phyloP scores from a whole-genome alignment of 2,329 filamentous ascomycete species.

The Sporothrix luriei region DNA sequence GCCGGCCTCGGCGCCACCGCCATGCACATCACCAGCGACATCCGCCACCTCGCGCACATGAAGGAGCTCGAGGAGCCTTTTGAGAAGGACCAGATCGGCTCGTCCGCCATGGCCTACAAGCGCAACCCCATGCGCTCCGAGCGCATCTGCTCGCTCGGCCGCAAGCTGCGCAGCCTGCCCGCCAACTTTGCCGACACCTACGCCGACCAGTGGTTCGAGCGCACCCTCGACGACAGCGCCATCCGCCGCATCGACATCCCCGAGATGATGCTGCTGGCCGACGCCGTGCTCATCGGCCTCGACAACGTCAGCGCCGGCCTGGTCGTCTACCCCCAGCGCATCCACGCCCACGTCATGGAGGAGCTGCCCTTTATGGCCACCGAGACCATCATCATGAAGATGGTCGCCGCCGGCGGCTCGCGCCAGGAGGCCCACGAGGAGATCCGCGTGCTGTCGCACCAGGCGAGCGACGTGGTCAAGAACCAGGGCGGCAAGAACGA shows the following conservation, averaged over 20 bases:
- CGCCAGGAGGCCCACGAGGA: conserved; percentile 85
- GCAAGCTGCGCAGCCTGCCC: conserved; percentile 41
- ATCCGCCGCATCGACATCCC: conserved; percentile 67
- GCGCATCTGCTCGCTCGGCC: conserved; percentile 50
- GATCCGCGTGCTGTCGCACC: conserved; percentile 78
- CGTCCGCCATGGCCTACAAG: conserved; percentile 59
- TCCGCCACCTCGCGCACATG: conserved; percentile 48
- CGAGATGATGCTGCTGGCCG: conserved; percentile 67
- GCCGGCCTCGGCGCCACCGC: conserved; percentile 77
- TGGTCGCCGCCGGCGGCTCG: conserved; percentile 69
- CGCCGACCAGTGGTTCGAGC: conserved; percentile 72
- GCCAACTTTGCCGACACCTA: conserved; percentile 65
- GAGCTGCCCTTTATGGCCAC: conserved; percentile 71
- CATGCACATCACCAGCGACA: conserved; percentile 72
- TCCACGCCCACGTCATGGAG: conserved; percentile 66
- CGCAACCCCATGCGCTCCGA: conserved; percentile 57
- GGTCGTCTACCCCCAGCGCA: conserved; percentile 74
- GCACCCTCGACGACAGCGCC: conserved; percentile 75
- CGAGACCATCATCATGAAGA: conserved; percentile 70
- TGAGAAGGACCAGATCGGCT: conserved; percentile 76
- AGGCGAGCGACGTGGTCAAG: conserved; percentile 63
- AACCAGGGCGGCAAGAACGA: conserved; percentile 71
- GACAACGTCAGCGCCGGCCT: conserved; percentile 70
- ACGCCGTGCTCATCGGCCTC: conserved; percentile 62
- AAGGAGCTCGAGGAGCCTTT: conserved; percentile 89